These are phyloP conservation scores for Penicillium antarcticum DNA, from an alignment of 495 filamentous ascomycete species.

Conservation along the genomic window DNA sequence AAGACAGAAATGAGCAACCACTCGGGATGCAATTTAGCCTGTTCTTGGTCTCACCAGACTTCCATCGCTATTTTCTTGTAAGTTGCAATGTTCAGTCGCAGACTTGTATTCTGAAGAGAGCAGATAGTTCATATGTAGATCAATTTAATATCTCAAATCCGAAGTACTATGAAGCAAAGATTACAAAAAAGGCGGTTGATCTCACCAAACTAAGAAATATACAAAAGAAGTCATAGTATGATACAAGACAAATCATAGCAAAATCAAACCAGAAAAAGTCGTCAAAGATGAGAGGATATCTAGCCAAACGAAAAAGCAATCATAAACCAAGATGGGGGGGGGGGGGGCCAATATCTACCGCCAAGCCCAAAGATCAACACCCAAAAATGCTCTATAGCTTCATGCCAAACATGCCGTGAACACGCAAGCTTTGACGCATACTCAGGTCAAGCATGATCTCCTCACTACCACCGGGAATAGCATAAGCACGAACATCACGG, in stretches of 20 bases:
- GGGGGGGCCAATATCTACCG: neutral
- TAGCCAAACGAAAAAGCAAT: neutral
- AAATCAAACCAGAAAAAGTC: neutral
- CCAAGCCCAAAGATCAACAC: neutral
- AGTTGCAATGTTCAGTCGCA: too few species aligned
- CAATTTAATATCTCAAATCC: neutral
- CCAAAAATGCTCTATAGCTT: constrained; percentile 63
- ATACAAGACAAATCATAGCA: neutral
- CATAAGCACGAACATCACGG: constrained; percentile 94
- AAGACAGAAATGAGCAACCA: too few species aligned
- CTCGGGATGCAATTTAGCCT: too few species aligned
- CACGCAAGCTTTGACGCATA: constrained; percentile 87
- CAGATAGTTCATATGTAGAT: too few species aligned
- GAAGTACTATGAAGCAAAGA: neutral
- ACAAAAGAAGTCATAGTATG: constrained; percentile 3
- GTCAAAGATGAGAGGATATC: constrained; percentile 5
- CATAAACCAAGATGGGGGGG: neutral
- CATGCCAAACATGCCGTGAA: constrained; percentile 91
- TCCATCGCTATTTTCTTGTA: too few species aligned
- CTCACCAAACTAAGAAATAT: neutral
- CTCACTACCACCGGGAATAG: constrained; percentile 93
- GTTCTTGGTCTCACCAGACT: too few species aligned
- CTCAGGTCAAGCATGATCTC: constrained; percentile 99
- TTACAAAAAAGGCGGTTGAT: neutral
- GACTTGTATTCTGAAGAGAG: too few species aligned